Conservation (phyloP, 768 basidiomycete species). For the Termitomyces titanicus region DNA sequence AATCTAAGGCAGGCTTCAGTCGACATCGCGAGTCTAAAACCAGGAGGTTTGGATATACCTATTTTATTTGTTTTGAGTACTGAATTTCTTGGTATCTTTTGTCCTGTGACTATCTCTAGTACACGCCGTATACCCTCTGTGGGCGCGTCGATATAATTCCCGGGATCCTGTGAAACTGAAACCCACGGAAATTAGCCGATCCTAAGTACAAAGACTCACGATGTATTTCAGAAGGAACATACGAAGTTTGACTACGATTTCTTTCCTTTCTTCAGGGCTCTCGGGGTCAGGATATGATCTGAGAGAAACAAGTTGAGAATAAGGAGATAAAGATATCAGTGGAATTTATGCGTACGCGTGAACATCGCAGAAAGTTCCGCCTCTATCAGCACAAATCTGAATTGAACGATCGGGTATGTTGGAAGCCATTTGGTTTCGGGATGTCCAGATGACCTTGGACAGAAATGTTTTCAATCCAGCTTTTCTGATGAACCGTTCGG, state of each 20-base stretch:
- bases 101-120: constrained; percentile 71
- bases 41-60: constrained; percentile 39
- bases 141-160: constrained; percentile 88
- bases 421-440: constrained; percentile 4
- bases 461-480: not conserved
- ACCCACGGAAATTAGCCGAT: not conserved
- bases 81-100: constrained; percentile 61
- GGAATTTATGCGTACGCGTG: constrained; percentile 56
- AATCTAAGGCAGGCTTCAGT: constrained; percentile 48
- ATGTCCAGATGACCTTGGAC: not conserved
- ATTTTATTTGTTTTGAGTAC: constrained; percentile 77
- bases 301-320: not conserved
- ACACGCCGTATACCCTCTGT: constrained; percentile 91
- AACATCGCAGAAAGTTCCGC: constrained; percentile 91
- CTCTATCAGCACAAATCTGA: constrained; percentile 83
- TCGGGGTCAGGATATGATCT: constrained; percentile 77
- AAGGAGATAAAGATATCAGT: not conserved
- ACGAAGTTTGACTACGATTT: constrained; percentile 89
- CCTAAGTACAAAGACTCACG: not conserved
- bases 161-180: constrained; percentile 84
- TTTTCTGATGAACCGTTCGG: constrained; percentile 10
- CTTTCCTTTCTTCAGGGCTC: constrained; percentile 55
- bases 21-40: too few relatives aligned
- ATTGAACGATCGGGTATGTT: constrained; percentile 70
- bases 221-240: constrained; percentile 25